These are phyloP conservation scores for Areca catechu DNA, from an alignment of 176 grass and related monocot genomes.

Conservation along the genomic window DNA sequence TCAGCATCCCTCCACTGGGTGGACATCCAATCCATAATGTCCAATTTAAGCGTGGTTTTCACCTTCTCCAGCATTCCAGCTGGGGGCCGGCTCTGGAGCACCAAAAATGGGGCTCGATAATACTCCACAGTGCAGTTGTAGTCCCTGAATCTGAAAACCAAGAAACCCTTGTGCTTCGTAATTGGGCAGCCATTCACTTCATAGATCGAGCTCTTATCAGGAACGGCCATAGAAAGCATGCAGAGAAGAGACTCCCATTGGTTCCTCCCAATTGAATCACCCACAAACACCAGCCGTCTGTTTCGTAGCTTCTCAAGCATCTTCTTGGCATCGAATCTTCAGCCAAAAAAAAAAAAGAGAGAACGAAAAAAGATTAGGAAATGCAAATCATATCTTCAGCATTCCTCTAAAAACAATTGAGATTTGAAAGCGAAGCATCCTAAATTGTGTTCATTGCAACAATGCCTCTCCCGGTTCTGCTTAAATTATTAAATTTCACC, in stretches of 20 bases:
- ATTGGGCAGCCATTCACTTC: conserved; percentile 82
- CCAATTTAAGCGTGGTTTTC: conserved; percentile 18
- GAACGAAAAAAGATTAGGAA: background rate
- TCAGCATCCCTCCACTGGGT: conserved; percentile 42
- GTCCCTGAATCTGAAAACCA: conserved; percentile 39
- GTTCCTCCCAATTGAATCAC: conserved; percentile 90
- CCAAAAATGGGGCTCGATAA: conserved; percentile 47
- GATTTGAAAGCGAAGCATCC: background rate
- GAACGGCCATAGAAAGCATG: conserved; percentile 52
- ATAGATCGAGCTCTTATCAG: conserved; percentile 65
- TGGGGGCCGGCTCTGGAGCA: conserved; percentile 26
- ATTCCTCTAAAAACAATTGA: background rate
- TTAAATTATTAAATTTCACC: too few relatives aligned
- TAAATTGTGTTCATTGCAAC: too few relatives aligned
- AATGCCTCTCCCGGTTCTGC: too few relatives aligned
- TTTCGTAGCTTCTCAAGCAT: conserved; percentile 63
- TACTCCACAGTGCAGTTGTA: conserved; percentile 63
- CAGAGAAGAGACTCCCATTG: conserved; percentile 94
- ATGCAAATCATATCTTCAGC: background rate
- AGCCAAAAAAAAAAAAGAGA: background rate
- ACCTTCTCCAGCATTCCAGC: conserved; percentile 15
- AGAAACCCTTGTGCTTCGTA: conserved; percentile 68
- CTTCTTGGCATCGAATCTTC: conserved; percentile 54
- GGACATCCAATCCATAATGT: conserved; percentile 24
- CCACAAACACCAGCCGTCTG: conserved; percentile 61